phyloP scores from a whole-genome alignment of 2,329 filamentous ascomycete species.

The Exophiala spinifera region DNA sequence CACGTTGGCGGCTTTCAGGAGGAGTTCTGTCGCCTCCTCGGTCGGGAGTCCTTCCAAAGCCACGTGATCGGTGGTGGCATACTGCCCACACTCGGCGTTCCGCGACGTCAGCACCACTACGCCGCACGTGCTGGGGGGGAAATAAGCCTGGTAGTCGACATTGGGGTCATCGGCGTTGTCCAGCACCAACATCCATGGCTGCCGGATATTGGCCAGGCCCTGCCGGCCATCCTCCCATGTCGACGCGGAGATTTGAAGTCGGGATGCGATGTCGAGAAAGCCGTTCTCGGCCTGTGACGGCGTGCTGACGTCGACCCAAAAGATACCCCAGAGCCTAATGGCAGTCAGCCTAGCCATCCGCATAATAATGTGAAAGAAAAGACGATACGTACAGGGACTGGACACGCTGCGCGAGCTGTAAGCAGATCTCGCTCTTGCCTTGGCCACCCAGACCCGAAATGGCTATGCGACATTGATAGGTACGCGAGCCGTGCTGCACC shows the following conservation, averaged over 20 bases:
- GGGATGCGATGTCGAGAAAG: conserved; percentile 30
- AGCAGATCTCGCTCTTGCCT: conserved; percentile 36
- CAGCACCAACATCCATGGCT: conserved; percentile 24
- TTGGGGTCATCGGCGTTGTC: conserved; percentile 26
- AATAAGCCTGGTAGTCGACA: conserved; percentile 21
- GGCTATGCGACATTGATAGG: conserved; percentile 29
- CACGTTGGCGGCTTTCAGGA: conserved; percentile 13
- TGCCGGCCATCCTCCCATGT: conserved; percentile 22
- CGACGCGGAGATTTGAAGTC: conserved; percentile 19
- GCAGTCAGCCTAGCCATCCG: no score
- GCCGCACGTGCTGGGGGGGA: conserved; percentile 13
- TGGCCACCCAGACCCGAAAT: conserved; percentile 33
- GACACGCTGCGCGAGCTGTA: conserved; percentile 31
- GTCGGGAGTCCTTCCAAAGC: conserved; percentile 8
- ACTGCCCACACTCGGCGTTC: conserved; percentile 19
- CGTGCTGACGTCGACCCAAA: conserved; percentile 16
- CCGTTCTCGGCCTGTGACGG: conserved; percentile 24
- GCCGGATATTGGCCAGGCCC: conserved; percentile 12
- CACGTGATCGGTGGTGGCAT: conserved; percentile 14
- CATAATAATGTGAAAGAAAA: no score
- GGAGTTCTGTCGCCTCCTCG: conserved; percentile 14
- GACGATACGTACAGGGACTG: no score
- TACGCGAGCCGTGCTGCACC: neutral
- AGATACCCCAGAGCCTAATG: conserved; percentile 34
- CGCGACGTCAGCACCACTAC: conserved; percentile 24